Base-by-base conservation (phyloP, 306 rosid species). In the Lathyrus sativus region DNA sequence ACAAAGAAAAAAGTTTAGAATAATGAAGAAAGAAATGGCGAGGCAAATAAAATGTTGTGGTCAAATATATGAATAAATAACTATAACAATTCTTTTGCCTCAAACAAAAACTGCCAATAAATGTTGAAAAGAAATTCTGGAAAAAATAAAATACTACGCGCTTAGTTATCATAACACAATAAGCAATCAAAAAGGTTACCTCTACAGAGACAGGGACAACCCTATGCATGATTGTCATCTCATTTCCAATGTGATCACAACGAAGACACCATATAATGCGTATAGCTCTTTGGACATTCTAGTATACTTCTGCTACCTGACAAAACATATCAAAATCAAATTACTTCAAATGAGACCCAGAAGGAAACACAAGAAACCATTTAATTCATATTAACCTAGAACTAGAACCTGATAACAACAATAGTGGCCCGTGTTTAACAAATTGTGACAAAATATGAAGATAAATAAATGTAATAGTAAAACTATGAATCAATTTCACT, bases 101-200 rank as follows among this genome's bases (percentile, higher is more conserved):
- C 67, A 33, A 14, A 35, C 67, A 49, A 57, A 65, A 63, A 44
- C 19, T 33, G 6, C 60, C 54, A 67, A 39, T 19, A 75, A 59
- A 10, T n/a, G 41, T 18, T 11, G 9, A 33, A 46, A 66, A 43
- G 22, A 22, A 53, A 46, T 19, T 66, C 15, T 0, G 22, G 17
- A 9, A 41, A 68, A 15, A 58, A 29, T 22, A 67, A n/a, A 65
- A 15, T 9, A 18, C 5, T 54, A 66, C 5, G 44, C 26, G 26
- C 26, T 24, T 24, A 24, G 2, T 24, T 24, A 24, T 24, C 26
- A 24, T 24, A 24, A 67, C 17, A 15, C 18, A 67, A 55, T 50
- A 60, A 60, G 39, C 49, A 38, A 17, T 68, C 1, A 50, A 41
- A 28, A 60, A 17, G n/a, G 57, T 41, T 49, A 60, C 64, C 57